Percentiles rank a stretch among this genome's conserved stretches.
Conservation (phyloP, 108 stramenopile species). For the Mediolabrus comicus region DNA sequence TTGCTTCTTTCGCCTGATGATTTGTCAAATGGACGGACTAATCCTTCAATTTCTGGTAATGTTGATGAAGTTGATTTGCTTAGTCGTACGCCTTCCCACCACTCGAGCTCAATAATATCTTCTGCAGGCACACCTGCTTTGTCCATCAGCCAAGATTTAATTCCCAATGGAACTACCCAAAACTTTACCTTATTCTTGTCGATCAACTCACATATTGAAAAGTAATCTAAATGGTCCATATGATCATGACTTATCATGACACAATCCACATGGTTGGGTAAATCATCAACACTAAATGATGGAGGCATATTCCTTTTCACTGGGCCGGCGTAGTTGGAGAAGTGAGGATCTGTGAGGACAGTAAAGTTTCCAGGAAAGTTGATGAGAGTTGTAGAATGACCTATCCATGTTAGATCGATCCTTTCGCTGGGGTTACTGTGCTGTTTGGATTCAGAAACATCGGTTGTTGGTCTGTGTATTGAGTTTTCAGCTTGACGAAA, state of each 20-base stretch:
- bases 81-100: conserved; percentile 81
- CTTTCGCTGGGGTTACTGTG: conserved; percentile 7
- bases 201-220: conserved; percentile 48
- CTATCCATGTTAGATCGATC: conserved; percentile 77
- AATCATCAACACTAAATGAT: conserved; percentile 53
- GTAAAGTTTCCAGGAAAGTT: conserved; percentile 56
- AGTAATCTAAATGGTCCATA: conserved; percentile 82
- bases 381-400: conserved; percentile 74
- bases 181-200: conserved; percentile 44
- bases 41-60: conserved; percentile 21
- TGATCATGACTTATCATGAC: conserved; percentile 89
- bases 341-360: conserved; percentile 79
- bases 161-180: conserved; percentile 84
- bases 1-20: conserved; percentile 6
- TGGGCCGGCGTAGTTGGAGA: conserved; percentile 66
- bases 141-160: conserved; percentile 65
- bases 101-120: conserved; percentile 78
- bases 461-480: neutral
- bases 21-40: conserved; percentile 40
- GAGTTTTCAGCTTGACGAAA: neutral
- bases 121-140: conserved; percentile 52
- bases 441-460: neutral
- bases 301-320: conserved; percentile 58
- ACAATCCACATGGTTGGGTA: conserved; percentile 56
- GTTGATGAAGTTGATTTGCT: conserved; percentile 6